Percentiles rank a stretch among this genome's conserved stretches.
Evolutionary conservation across 148 eudicot genomes (phyloP).

Genomic region (Cornus kousa): DNA sequence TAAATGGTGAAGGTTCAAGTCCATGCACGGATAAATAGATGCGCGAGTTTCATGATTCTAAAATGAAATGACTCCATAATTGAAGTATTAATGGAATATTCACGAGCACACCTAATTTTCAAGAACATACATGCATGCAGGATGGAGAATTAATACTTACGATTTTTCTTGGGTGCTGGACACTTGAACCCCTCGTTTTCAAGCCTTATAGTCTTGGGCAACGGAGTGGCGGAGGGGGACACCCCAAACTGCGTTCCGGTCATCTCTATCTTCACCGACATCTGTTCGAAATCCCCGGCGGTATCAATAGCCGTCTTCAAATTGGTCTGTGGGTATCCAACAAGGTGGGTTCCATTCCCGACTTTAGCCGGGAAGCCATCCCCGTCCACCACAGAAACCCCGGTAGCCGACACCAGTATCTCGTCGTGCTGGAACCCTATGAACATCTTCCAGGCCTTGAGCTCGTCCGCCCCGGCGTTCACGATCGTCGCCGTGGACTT

Average conservation of each 20-base stretch:
- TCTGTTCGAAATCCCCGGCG: conserved; percentile 28
- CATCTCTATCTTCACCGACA: conserved; percentile 19
- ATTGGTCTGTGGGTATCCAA: conserved; percentile 34
- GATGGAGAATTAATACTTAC: conserved; percentile 13
- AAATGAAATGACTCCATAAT: no score
- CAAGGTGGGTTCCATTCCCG: conserved; percentile 30
- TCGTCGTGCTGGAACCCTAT: conserved; percentile 51
- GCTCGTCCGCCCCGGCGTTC: conserved; percentile 44
- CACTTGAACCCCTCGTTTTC: conserved; percentile 48
- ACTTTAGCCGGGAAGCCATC: conserved; percentile 27
- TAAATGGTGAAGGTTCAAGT: no score
- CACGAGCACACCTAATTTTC: no score
- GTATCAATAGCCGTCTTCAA: conserved; percentile 40
- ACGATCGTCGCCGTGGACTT: conserved; percentile 29
- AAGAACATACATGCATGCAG: no score
- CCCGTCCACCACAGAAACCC: conserved; percentile 32
- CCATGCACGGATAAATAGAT: no score
- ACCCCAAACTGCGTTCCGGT: conserved; percentile 49
- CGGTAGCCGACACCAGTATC: conserved; percentile 37
- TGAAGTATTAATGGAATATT: no score
- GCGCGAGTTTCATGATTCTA: no score
- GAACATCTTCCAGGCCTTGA: conserved; percentile 49
- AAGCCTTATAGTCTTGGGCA: conserved; percentile 49
- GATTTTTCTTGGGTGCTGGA: conserved; percentile 27
- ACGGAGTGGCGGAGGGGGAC: conserved; percentile 26